A percentile compares a stretch with the other conserved stretches of the same genome.
These are phyloP conservation scores for Poa annua DNA, from an alignment of 176 grass and related monocot species.

Conservation along the genomic window DNA sequence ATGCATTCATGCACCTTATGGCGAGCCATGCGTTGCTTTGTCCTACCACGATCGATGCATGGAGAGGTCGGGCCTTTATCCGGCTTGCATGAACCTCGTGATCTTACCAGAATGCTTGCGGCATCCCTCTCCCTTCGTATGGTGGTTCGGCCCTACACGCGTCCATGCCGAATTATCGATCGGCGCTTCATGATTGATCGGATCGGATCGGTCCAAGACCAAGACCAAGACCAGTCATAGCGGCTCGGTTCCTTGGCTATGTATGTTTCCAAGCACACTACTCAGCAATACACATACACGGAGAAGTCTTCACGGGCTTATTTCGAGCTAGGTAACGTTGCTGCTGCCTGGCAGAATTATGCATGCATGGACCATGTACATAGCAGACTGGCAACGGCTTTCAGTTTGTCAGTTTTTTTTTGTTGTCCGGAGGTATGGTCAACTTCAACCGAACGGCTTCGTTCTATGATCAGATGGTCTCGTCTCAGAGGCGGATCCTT, in stretches of 20 bases:
- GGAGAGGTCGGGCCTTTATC: no score
- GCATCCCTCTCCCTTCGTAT: background rate
- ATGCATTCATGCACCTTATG: slow-evolving; percentile 38
- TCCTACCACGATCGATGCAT: no score
- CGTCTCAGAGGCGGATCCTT: background rate
- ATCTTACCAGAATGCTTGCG: slow-evolving; percentile 4
- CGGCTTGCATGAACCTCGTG: slow-evolving; percentile 20
- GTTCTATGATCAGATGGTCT: background rate
- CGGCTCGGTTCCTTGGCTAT: background rate
- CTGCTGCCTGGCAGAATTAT: background rate
- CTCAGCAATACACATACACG: background rate
- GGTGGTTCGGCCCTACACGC: slow-evolving; percentile 17
- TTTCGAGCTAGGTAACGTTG: background rate
- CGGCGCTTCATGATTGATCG: background rate
- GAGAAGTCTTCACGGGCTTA: background rate
- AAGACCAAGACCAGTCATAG: background rate
- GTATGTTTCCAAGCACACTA: background rate
- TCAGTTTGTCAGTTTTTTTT: background rate
- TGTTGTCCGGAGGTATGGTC: background rate
- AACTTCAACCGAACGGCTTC: background rate
- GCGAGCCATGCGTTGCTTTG: slow-evolving; percentile 29
- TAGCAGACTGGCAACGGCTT: no score
- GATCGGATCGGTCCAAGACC: background rate
- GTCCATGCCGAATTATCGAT: slow-evolving; percentile 14
- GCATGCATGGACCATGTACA: background rate